These are phyloP conservation scores for Calonectria pauciramosa DNA, from an alignment of 2,329 filamentous ascomycete species.

Conservation along the genomic window DNA sequence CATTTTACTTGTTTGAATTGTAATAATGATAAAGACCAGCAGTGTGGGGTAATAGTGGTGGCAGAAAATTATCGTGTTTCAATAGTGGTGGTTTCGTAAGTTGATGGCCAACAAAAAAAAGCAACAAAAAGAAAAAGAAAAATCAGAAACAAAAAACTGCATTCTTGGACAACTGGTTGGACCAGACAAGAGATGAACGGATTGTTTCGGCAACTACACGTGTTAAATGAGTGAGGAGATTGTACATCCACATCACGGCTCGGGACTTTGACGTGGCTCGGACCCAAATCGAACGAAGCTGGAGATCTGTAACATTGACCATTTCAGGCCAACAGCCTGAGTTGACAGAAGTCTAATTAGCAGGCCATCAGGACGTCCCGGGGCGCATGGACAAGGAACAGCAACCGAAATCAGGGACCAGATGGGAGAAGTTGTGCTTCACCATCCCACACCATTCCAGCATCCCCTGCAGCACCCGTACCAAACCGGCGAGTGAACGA, in stretches of 20 bases:
- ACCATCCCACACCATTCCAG: not conserved
- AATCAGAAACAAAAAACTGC: not conserved
- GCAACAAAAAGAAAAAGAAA: not conserved
- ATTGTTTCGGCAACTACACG: not conserved
- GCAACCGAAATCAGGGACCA: not conserved
- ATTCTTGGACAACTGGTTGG: not conserved
- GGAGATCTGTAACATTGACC: not conserved
- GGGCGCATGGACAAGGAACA: not conserved
- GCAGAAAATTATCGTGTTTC: not conserved
- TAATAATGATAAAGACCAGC: not conserved
- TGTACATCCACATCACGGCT: not conserved
- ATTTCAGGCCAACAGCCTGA: not conserved
- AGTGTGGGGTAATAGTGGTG: too few species aligned
- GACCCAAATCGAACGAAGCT: not conserved
- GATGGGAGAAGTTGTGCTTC: not conserved
- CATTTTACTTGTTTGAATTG: not conserved
- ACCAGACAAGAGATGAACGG: not conserved
- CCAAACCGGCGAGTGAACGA: not conserved
- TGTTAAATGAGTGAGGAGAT: not conserved
- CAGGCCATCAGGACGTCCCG: not conserved
- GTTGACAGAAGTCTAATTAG: constrained; percentile 2
- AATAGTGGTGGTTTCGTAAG: not conserved
- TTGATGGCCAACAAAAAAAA: not conserved
- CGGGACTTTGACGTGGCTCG: not conserved
- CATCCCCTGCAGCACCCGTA: not conserved